These are phyloP conservation scores for Leccinellum albellum DNA, from an alignment of 768 basidiomycete species.

Conservation along the genomic window DNA sequence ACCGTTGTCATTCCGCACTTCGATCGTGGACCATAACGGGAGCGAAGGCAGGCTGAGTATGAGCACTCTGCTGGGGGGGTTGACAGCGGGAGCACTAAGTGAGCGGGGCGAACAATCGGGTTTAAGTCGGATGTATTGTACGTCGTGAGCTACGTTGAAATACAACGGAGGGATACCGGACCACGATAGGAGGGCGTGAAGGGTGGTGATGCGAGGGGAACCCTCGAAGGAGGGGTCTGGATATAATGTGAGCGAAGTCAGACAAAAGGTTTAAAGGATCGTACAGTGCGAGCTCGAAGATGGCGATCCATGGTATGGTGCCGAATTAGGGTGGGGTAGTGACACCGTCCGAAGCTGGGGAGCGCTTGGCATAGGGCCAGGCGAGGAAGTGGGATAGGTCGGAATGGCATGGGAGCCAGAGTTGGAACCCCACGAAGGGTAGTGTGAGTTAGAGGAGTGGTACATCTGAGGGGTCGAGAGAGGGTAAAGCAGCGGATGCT, in stretches of 20 bases:
- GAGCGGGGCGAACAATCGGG: constrained; percentile 13
- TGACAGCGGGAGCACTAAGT: constrained; percentile 21
- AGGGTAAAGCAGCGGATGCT: constrained; percentile 6
- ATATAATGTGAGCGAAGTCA: background rate
- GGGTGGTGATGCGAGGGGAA: constrained; percentile 16
- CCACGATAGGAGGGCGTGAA: constrained; percentile 28
- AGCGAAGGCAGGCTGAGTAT: constrained; percentile 19
- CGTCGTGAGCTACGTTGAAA: constrained; percentile 26
- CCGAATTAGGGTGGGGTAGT: constrained; percentile 30
- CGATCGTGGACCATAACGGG: constrained; percentile 28
- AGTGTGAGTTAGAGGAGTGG: constrained; percentile 15
- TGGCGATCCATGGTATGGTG: constrained; percentile 13
- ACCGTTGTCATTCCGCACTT: constrained; percentile 26
- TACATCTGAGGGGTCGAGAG: constrained; percentile 17
- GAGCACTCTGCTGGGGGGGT: constrained; percentile 17
- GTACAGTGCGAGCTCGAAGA: constrained; percentile 19
- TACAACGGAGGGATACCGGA: constrained; percentile 13
- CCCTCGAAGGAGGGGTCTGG: constrained; percentile 15
- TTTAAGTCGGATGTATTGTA: constrained; percentile 21
- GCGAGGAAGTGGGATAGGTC: constrained; percentile 13
- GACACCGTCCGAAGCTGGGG: constrained; percentile 29
- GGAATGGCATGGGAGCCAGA: constrained; percentile 3
- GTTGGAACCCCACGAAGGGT: constrained; percentile 21
- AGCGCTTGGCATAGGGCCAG: constrained; percentile 22
- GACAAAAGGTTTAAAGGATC: background rate